These are phyloP conservation scores for Lachancea sp. DNA, from an alignment of 805 yeast genomes.

Conservation along the genomic window DNA sequence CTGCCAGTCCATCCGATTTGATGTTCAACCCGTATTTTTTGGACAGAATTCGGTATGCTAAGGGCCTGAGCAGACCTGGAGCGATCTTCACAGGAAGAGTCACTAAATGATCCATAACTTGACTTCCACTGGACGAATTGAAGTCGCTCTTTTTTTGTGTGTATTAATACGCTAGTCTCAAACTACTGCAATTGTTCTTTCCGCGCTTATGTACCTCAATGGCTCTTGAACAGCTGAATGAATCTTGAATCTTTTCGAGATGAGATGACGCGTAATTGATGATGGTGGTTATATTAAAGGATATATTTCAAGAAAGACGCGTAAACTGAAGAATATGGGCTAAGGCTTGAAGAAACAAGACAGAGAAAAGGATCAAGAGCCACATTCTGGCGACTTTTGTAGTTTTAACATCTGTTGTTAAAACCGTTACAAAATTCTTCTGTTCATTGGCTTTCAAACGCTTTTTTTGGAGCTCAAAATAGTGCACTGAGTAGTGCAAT, in stretches of 20 bases:
- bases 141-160: too few relatives aligned
- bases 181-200: too few relatives aligned
- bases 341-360: too few relatives aligned
- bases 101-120: conserved; percentile 4
- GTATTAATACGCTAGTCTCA: too few relatives aligned
- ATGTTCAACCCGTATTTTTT: conserved; percentile 89
- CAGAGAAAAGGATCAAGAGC: too few relatives aligned
- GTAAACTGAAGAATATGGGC: too few relatives aligned
- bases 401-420: background rate
- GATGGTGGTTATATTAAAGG: background rate
- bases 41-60: conserved; percentile 84
- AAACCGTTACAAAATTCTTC: background rate
- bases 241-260: background rate
- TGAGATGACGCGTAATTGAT: background rate
- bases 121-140: too few relatives aligned
- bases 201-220: too few relatives aligned
- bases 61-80: conserved; percentile 79
- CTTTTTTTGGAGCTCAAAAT: background rate
- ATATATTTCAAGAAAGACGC: too few relatives aligned
- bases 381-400: background rate
- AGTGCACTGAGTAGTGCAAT: background rate
- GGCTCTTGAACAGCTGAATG: too few relatives aligned
- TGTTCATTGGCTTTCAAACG: too few relatives aligned
- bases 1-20: conserved; percentile 74
- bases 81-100: conserved; percentile 70